These are phyloP conservation scores for Lodderomyces margitis DNA, from an alignment of 1,139 yeast species.

Conservation along the genomic window DNA sequence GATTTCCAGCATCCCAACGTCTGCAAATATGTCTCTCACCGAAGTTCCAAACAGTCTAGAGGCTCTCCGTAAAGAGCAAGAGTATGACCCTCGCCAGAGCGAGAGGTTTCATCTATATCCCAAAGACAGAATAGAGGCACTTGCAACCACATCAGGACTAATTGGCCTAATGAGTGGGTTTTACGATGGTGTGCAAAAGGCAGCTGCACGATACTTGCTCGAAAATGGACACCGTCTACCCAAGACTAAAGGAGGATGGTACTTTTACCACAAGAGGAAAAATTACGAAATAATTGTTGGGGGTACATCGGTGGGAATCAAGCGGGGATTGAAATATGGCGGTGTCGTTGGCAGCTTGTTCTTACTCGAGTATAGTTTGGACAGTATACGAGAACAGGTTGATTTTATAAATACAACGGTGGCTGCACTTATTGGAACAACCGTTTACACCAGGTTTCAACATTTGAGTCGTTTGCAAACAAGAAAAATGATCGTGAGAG, in stretches of 20 bases:
- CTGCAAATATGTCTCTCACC: background rate
- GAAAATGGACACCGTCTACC: conserved; percentile 85
- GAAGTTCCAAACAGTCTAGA: conserved; percentile 1
- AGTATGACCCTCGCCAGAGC: conserved; percentile 19
- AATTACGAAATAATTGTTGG: conserved; percentile 67
- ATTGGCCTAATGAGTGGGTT: conserved; percentile 67
- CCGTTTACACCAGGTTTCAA: conserved; percentile 47
- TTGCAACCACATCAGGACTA: conserved; percentile 40
- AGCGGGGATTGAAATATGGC: conserved; percentile 45
- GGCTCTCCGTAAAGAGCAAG: background rate
- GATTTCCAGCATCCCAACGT: background rate
- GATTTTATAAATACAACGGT: conserved; percentile 63
- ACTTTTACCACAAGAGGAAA: conserved; percentile 81
- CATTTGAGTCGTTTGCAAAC: conserved; percentile 49
- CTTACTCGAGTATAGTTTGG: conserved; percentile 62
- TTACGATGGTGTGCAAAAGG: conserved; percentile 53
- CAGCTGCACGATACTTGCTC: conserved; percentile 65
- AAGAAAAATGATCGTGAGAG: conserved; percentile 48
- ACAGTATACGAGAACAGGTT: conserved; percentile 46
- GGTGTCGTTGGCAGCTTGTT: conserved; percentile 52
- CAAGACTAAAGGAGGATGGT: conserved; percentile 80
- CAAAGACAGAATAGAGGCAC: conserved; percentile 31
- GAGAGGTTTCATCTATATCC: conserved; percentile 46
- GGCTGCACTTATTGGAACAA: conserved; percentile 40
- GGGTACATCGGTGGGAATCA: conserved; percentile 48